These are phyloP conservation scores for Oldenlandia corymbosa DNA, from an alignment of 257 asterid genomes.

Conservation along the genomic window DNA sequence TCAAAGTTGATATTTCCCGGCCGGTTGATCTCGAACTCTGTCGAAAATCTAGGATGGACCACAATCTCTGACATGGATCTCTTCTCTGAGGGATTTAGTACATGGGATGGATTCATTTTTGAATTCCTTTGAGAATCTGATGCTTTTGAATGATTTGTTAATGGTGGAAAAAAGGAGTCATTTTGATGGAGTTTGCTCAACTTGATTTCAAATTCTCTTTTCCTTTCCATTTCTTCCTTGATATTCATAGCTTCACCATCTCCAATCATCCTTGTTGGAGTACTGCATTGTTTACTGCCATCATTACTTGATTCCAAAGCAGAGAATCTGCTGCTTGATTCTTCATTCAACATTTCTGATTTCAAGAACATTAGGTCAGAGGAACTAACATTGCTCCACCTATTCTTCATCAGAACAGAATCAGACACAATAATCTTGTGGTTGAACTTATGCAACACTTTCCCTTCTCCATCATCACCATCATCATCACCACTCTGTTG, in stretches of 20 bases:
- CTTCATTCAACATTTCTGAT: constrained; percentile 41
- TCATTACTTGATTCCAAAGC: constrained; percentile 8
- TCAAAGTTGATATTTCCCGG: too few species aligned
- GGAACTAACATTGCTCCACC: constrained; percentile 69
- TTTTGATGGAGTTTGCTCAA: constrained; percentile 21
- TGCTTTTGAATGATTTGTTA: constrained; percentile 1
- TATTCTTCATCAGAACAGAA: constrained; percentile 40
- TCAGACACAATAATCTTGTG: constrained; percentile 53
- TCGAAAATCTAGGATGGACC: constrained; percentile 48
- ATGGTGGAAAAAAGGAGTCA: constrained; percentile 13
- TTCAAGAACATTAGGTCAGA: constrained; percentile 52
- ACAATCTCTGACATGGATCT: constrained; percentile 71
- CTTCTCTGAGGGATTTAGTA: constrained; percentile 16
- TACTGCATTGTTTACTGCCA: background rate
- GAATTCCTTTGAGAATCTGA: constrained; percentile 5
- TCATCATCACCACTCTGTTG: constrained; percentile 5
- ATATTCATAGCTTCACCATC: constrained; percentile 22
- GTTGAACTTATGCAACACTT: constrained; percentile 31
- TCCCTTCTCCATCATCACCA: constrained; percentile 4
- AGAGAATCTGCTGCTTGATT: constrained; percentile 25
- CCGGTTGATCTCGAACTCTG: constrained; percentile 2
- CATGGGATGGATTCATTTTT: constrained; percentile 12
- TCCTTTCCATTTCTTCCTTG: constrained; percentile 21
- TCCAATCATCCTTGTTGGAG: background rate
- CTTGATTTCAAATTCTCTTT: constrained; percentile 33